A percentile compares a stretch with the other conserved stretches of the same genome.
These are phyloP conservation scores for Coemansia sp. DNA, from an alignment of 371 early-diverging fungal genomes.

Conservation along the genomic window DNA sequence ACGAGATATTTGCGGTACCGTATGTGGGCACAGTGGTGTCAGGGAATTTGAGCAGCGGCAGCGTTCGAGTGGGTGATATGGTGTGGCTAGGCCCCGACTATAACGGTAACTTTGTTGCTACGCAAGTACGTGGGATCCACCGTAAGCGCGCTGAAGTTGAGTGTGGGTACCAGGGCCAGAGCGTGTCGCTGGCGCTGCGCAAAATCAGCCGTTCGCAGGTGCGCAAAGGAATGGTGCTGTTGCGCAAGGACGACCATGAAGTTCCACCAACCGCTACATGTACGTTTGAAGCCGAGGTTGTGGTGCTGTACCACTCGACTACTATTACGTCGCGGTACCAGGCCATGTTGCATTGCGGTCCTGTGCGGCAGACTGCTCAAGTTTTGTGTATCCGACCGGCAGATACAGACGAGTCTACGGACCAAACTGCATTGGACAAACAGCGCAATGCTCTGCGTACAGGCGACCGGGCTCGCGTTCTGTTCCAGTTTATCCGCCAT, in stretches of 20 bases:
- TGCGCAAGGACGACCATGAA: constrained; percentile 73
- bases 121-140: constrained; percentile 83
- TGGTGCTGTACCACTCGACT: constrained; percentile 87
- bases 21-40: constrained; percentile 86
- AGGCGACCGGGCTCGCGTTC: constrained; percentile 82
- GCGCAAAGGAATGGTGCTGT: constrained; percentile 88
- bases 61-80: constrained; percentile 77
- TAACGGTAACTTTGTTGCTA: constrained; percentile 72
- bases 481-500: constrained; percentile 77
- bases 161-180: constrained; percentile 78
- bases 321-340: constrained; percentile 88
- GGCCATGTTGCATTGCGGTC: constrained; percentile 92
- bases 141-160: constrained; percentile 82
- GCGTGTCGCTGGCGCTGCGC: constrained; percentile 82
- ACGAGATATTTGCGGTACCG: constrained; percentile 88
- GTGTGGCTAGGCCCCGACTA: constrained; percentile 87
- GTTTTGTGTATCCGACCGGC: constrained; percentile 59
- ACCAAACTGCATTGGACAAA: constrained; percentile 28
- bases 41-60: constrained; percentile 65
- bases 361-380: constrained; percentile 85
- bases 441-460: constrained; percentile 62
- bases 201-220: constrained; percentile 75
- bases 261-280: constrained; percentile 70
- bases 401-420: neutral
- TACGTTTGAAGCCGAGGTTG: constrained; percentile 85